Conservation (phyloP, 2,329 filamentous ascomycete genomes). For the Diaporthe sp. region DNA sequence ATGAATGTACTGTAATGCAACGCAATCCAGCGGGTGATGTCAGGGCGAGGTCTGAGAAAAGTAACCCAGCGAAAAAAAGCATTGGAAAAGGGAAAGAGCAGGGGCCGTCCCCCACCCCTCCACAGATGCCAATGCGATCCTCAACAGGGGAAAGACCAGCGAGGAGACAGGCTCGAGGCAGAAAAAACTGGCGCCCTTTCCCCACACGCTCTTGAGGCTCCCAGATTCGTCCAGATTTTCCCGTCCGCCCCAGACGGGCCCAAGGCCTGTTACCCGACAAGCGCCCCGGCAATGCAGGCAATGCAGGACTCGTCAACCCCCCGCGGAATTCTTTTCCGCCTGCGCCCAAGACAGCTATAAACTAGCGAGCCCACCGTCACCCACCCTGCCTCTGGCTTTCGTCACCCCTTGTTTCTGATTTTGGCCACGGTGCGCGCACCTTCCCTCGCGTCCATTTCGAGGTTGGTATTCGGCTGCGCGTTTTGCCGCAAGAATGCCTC, state of each 20-base stretch:
- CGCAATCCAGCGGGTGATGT: not conserved
- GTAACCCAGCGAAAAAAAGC: constrained; percentile 7
- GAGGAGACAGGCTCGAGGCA: not conserved
- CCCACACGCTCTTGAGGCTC: not conserved
- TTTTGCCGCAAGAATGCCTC: constrained; percentile 16
- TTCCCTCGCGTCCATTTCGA: constrained; percentile 4
- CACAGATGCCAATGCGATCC: constrained; percentile 11
- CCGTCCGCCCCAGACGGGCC: not conserved
- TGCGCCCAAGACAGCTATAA: constrained; percentile 25
- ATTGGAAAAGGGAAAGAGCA: not conserved
- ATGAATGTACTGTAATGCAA: not conserved
- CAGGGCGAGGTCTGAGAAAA: not conserved
- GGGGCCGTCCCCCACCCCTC: not conserved
- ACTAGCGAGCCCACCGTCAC: constrained; percentile 11
- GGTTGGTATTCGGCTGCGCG: constrained; percentile 2
- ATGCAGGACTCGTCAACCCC: not conserved
- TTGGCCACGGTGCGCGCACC: constrained; percentile 10
- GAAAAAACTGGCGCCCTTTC: not conserved
- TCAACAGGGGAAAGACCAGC: constrained; percentile 20
- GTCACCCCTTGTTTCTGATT: constrained; percentile 9
- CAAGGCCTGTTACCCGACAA: not conserved
- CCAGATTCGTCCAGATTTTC: not conserved
- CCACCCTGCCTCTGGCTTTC: not conserved
- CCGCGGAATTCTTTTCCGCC: constrained; percentile 23
- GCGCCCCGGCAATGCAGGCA: constrained; percentile 13